A percentile compares a stretch with the other conserved stretches of the same genome.
These are phyloP conservation scores for Trichoderma sp. DNA, from an alignment of 2,329 filamentous ascomycete species.

Conservation along the genomic window DNA sequence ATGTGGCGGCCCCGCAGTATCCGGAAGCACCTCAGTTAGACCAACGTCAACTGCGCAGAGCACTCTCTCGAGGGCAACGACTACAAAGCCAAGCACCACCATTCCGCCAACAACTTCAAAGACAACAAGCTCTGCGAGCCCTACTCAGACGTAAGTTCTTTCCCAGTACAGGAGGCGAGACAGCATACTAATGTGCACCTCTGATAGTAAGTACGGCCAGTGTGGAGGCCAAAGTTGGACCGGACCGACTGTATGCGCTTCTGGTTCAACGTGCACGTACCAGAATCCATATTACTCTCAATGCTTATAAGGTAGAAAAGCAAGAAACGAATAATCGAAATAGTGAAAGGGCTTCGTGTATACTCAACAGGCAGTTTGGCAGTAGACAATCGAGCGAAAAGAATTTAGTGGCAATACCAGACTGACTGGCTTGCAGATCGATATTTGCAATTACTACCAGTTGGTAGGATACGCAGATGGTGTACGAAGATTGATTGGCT, in stretches of 20 bases:
- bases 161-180: background rate
- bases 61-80: background rate
- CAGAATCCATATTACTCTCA: constrained; percentile 14
- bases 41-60: background rate
- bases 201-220: constrained; percentile 1
- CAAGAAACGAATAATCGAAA: background rate
- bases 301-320: background rate
- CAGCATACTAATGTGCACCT: background rate
- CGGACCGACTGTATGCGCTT: constrained; percentile 3
- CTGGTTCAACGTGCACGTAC: constrained; percentile 3
- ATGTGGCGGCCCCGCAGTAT: background rate
- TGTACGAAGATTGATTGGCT: too few relatives aligned
- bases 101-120: constrained; percentile 9
- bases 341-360: too few relatives aligned
- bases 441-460: too few relatives aligned
- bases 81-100: constrained; percentile 9
- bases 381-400: too few relatives aligned
- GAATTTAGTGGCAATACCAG: too few relatives aligned
- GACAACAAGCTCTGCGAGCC: background rate
- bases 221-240: constrained; percentile 3
- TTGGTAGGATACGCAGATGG: too few relatives aligned
- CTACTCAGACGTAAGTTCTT: constrained; percentile 1
- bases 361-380: too few relatives aligned
- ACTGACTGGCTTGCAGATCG: too few relatives aligned
- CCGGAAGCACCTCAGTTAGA: background rate